Conservation (phyloP, 2,329 filamentous ascomycete genomes). For the Simplicillium aogashimaense region DNA sequence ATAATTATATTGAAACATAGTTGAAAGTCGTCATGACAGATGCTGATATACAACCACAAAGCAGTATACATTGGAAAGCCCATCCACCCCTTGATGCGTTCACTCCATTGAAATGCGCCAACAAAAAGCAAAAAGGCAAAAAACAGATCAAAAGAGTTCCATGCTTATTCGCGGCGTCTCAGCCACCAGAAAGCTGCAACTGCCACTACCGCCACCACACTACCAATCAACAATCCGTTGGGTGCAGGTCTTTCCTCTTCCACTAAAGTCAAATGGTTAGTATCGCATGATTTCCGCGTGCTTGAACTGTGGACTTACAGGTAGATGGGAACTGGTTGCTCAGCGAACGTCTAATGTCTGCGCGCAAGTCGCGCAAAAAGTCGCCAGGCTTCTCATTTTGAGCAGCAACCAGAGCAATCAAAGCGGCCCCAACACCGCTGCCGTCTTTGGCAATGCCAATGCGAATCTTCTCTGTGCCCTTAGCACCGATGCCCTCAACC, state of each 20-base stretch:
- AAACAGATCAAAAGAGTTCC: not conserved
- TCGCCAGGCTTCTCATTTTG: slow-evolving; percentile 46
- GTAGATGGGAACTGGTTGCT: slow-evolving; percentile 6
- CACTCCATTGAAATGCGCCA: no score
- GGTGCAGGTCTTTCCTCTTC: slow-evolving; percentile 13
- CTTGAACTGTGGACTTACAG: no score
- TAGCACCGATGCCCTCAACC: slow-evolving; percentile 66
- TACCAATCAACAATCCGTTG: slow-evolving; percentile 20
- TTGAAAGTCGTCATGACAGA: no score
- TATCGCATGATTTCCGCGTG: not conserved
- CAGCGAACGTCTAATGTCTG: slow-evolving; percentile 25
- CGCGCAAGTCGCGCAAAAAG: slow-evolving; percentile 29
- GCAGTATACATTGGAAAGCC: no score
- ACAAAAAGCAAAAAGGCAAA: no score
- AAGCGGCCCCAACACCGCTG: slow-evolving; percentile 70
- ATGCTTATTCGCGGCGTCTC: not conserved
- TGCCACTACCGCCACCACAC: slow-evolving; percentile 24
- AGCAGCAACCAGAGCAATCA: slow-evolving; percentile 86
- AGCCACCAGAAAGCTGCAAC: slow-evolving; percentile 26
- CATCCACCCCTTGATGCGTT: no score
- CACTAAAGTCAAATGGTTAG: not conserved
- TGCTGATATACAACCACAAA: no score
- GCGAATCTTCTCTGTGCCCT: slow-evolving; percentile 75
- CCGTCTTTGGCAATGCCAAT: slow-evolving; percentile 98
- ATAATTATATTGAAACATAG: no score